Evolutionary conservation across 768 basidiomycete species (phyloP), one percentile per base, ranked within the genome.

Genomic region (Rhizopogon sp.): DNA sequence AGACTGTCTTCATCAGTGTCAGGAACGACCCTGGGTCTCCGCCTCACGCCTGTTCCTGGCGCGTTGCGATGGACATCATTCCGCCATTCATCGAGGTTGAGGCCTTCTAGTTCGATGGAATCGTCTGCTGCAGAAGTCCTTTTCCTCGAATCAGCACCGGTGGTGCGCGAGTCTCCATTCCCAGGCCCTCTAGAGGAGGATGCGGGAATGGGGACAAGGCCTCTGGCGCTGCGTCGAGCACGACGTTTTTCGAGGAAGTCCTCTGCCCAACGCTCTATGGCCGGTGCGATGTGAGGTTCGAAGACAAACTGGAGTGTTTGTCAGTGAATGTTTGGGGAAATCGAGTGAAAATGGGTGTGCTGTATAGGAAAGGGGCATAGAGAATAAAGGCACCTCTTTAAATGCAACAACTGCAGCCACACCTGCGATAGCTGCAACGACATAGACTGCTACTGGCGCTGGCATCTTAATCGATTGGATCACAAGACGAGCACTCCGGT

Each of bases 231-330:
- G 44, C 66, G 59, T 50, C 58, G 63, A 33, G 62, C 67, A 22
- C 67, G 68, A 49, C 70, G 67, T 35, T 56, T 56, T 31, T 64
- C 66, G 22, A 70, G 60, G 62, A 66, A 72, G 25, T 62, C 61
- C 60, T 74, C 70, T 1, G 66, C 66, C 69, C 73, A 73, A 50
- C 66, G 71, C 71, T 83, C 84, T 29, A 88, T 43, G 42, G 72
- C 75, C 0, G 85, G 85, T 17, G 83, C 84, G 55, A 88, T 76
- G 56, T 86, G 84, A 9, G 85, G 85, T 58, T 85, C 84, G 55
- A 85, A 87, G 29, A 88, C 79, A 53, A 83, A 82, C 86, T 88
- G 55, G 20, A 35, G 20, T 51, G 37, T 40, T 5, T 6, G 22
- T 47, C 17, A 31, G 39, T 16, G 16, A 22, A n/a, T 43, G 14